Evolutionary conservation across 225 moss, liverwort and hornwort genomes (phyloP).

Genomic region (Anthoceros angustus): DNA sequence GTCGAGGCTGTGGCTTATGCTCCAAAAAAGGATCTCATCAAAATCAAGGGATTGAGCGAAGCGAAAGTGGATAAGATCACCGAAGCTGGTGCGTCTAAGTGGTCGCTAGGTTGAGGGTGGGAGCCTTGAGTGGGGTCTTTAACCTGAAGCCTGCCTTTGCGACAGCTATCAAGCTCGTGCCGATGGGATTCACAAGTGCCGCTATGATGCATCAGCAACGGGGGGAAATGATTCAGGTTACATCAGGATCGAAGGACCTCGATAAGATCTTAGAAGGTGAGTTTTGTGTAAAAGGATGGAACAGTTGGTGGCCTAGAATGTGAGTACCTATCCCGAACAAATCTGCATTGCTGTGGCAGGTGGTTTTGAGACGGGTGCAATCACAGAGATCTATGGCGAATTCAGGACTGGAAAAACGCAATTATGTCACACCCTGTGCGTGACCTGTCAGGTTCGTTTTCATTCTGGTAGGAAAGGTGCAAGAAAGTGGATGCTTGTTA

Average conservation of each 20-base stretch:
- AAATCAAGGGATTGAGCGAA: conserved; percentile 84
- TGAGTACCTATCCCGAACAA: neutral
- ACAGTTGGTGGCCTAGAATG: neutral
- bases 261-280: conserved; percentile 59
- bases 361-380: conserved; percentile 83
- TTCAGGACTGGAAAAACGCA: conserved; percentile 93
- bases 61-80: conserved; percentile 82
- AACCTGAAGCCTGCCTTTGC: neutral
- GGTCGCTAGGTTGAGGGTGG: neutral
- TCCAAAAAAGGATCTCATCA: conserved; percentile 61
- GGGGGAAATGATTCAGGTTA: conserved; percentile 66
- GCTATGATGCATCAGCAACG: conserved; percentile 95
- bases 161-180: conserved; percentile 60
- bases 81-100: conserved; percentile 32
- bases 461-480: neutral
- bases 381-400: conserved; percentile 93
- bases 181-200: conserved; percentile 91
- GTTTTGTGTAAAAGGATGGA: neutral
- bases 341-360: conserved; percentile 12
- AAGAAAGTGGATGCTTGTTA: neutral
- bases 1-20: conserved; percentile 80
- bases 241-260: conserved; percentile 74
- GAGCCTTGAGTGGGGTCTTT: neutral
- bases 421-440: conserved; percentile 82
- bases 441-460: conserved; percentile 48